Evolutionary conservation across 108 stramenopile species (phyloP), one percentile per base, ranked within the genome.

Genomic region (Pinguiococcus pyrenoidosus): DNA sequence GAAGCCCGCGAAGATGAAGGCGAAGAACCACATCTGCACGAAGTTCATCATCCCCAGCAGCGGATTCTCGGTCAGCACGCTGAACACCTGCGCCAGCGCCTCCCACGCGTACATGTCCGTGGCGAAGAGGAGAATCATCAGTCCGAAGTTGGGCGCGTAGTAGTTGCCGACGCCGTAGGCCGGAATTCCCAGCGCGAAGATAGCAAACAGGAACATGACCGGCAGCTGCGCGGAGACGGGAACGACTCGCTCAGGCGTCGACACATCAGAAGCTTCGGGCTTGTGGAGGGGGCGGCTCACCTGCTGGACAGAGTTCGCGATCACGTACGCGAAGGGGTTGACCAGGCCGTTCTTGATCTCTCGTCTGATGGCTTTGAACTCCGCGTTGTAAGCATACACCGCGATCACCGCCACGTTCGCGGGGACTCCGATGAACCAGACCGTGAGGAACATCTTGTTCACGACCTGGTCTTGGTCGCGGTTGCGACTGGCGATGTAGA

Each of bases 341-440:
- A 49, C 33, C 62, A 70, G 54, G 22, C 69, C 69, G 37, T 70
- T 70, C 36, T 59, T 51, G 32, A 43, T 36, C 49, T 70, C 69
- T 16, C 26, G 37, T 10, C 46, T 25, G 32, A 70, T 24, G 3
- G 61, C 37, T 6, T 57, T 57, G 45, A 58, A 57, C 37, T 70
- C 69, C 17, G 50, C 41, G 44, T 70, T 70, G 27, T 64, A 32
- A 14, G 51, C 51, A 37, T 57, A 64, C 1, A 70, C 69, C 12
- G 61, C 56, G 14, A 70, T 46, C 6, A 58, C 55, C 27, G 51
- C 56, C 47, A 59, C 36, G 18, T 46, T 52, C 34, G 62, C 25
- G 5, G 62, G 62, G 1, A 61, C 59, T 29, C 43, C 64, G 9
- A 41, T 43, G 40, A 8, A 42, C 35, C 34, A 54, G 16, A 54